A percentile compares a stretch with the other conserved stretches of the same genome.
Evolutionary conservation across 352 stramenopile species (phyloP).

Genomic region (Blastocystis sp.): DNA sequence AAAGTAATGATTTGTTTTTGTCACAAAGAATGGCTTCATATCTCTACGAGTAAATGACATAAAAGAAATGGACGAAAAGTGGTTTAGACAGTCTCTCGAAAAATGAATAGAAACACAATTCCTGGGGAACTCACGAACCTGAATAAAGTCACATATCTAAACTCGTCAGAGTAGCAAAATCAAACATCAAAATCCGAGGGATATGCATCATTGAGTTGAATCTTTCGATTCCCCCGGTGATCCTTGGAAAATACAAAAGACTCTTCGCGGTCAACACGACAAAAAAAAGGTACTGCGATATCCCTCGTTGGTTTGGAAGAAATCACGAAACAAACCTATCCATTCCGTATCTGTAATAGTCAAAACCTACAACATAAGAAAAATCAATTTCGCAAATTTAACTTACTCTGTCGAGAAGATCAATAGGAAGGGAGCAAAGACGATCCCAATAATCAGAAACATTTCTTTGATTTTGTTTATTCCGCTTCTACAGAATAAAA

Average conservation of each 20-base stretch:
- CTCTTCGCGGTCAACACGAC: background rate
- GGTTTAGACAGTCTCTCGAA: background rate
- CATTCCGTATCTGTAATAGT: slow-evolving; percentile 23
- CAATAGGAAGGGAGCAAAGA: background rate
- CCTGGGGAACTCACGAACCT: slow-evolving; percentile 9
- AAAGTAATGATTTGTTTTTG: background rate
- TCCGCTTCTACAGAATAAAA: background rate
- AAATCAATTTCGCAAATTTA: background rate
- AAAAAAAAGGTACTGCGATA: background rate
- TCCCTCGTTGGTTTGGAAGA: background rate
- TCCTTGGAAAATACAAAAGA: slow-evolving; percentile 3
- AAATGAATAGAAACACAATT: slow-evolving; percentile 33
- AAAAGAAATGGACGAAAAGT: background rate
- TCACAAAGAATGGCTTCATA: slow-evolving; percentile 16
- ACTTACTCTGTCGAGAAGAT: slow-evolving; percentile 40
- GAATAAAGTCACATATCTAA: slow-evolving; percentile 1
- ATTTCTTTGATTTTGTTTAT: background rate
- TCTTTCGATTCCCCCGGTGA: background rate
- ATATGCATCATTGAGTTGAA: slow-evolving; percentile 1
- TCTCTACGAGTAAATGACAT: background rate
- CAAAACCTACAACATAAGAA: slow-evolving; percentile 19
- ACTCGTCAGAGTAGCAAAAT: background rate
- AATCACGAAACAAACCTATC: background rate
- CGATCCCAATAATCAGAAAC: slow-evolving; percentile 26
- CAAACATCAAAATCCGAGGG: background rate